These are phyloP conservation scores for Saururus chinensis DNA, from an alignment of 164 flowering plant genomes.

Conservation along the genomic window DNA sequence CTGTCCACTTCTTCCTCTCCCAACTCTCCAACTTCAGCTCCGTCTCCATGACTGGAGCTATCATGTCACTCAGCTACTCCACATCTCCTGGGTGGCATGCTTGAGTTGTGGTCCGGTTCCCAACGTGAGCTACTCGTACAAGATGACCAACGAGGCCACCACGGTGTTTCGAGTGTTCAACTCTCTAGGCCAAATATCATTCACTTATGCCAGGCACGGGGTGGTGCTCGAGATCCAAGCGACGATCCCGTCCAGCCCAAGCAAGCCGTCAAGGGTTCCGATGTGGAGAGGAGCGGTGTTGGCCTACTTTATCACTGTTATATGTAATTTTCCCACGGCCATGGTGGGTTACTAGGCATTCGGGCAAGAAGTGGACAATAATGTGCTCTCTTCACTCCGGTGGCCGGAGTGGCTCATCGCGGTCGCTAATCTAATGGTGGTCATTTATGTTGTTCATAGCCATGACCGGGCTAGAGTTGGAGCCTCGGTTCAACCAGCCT, in stretches of 20 bases:
- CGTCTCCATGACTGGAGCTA: conserved; percentile 75
- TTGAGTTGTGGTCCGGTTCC: conserved; percentile 34
- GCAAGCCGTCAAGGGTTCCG: conserved; percentile 62
- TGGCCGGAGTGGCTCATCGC: conserved; percentile 86
- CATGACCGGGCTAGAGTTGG: conserved; percentile 22
- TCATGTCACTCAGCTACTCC: conserved; percentile 87
- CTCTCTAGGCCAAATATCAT: conserved; percentile 76
- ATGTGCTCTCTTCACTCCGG: conserved; percentile 51
- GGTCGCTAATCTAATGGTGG: conserved; percentile 84
- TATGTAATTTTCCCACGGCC: conserved; percentile 87
- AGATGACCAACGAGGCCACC: conserved; percentile 36
- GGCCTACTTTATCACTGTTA: conserved; percentile 59
- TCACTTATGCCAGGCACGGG: conserved; percentile 81
- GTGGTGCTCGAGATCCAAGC: conserved; percentile 91
- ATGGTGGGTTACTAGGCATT: conserved; percentile 82
- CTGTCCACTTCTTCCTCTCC: conserved; percentile 66
- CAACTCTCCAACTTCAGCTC: conserved; percentile 82
- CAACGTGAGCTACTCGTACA: conserved; percentile 73
- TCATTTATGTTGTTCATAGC: conserved; percentile 89
- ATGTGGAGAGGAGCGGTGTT: conserved; percentile 84
- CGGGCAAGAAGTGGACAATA: conserved; percentile 75
- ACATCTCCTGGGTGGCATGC: conserved; percentile 88
- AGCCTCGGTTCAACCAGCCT: conserved; percentile 12
- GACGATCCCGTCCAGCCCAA: conserved; percentile 82
- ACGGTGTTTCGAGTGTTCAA: conserved; percentile 69